Evolutionary conservation across 495 filamentous ascomycete genomes (phyloP).

Genomic region (Trichoderma orchidacearum): DNA sequence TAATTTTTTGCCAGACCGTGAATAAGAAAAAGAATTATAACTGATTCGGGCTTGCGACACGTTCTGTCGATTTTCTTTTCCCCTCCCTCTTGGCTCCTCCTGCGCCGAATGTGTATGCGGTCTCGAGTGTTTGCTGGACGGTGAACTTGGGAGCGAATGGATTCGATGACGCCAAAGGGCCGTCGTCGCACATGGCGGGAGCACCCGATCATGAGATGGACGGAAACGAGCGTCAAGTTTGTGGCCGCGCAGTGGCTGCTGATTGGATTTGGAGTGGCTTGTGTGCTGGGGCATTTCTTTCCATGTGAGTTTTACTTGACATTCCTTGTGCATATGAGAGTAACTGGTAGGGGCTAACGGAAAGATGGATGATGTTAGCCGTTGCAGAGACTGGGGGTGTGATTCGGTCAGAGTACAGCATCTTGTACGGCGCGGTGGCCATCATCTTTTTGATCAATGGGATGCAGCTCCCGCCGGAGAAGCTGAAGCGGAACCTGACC

Average conservation of each 20-base stretch:
- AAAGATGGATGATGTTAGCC: too few relatives aligned
- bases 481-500: constrained; percentile 32
- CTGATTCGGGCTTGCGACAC: not conserved
- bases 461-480: constrained; percentile 36
- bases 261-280: constrained; percentile 37
- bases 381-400: constrained; percentile 39
- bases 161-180: not conserved
- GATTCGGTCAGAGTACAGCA: constrained; percentile 38
- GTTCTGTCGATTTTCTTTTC: not conserved
- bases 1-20: too few relatives aligned
- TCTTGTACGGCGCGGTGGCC: constrained; percentile 39
- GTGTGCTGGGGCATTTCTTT: constrained; percentile 37
- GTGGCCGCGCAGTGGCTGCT: constrained; percentile 42
- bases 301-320: constrained; percentile 18
- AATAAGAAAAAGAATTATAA: too few relatives aligned
- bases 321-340: too few relatives aligned
- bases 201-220: not conserved
- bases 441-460: constrained; percentile 42
- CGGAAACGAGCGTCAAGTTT: constrained; percentile 12
- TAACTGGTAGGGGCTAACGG: too few relatives aligned
- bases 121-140: not conserved
- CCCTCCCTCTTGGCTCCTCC: not conserved
- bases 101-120: not conserved
- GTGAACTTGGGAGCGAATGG: not conserved
- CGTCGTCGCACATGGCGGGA: not conserved